phyloP scores from a whole-genome alignment of 768 basidiomycete species.

The Termitomyces sp. region DNA sequence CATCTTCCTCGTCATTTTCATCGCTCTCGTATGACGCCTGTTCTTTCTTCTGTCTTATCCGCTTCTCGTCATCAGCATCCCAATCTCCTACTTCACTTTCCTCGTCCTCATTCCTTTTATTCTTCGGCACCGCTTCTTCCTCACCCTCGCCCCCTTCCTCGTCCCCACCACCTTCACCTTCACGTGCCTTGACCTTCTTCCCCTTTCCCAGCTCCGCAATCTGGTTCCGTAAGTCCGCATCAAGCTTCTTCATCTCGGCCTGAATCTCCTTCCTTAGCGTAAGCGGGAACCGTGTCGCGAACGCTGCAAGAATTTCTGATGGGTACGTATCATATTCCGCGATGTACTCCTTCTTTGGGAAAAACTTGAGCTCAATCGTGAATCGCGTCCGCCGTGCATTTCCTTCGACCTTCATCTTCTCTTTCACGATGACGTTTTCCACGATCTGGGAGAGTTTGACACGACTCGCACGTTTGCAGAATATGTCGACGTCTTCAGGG shows the following conservation, averaged over 20 bases:
- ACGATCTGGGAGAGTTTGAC: constrained; percentile 86
- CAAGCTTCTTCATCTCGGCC: constrained; percentile 80
- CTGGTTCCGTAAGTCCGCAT: constrained; percentile 72
- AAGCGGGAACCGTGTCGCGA: constrained; percentile 72
- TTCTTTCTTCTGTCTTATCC: constrained; percentile 63
- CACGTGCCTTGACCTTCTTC: constrained; percentile 39
- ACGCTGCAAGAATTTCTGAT: constrained; percentile 64
- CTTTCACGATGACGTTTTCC: constrained; percentile 76
- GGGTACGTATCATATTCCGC: constrained; percentile 77
- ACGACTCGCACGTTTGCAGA: constrained; percentile 86
- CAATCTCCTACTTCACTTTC: constrained; percentile 77
- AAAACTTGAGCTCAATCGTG: constrained; percentile 77
- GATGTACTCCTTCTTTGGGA: constrained; percentile 77
- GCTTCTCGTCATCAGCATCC: constrained; percentile 77
- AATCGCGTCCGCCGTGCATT: constrained; percentile 74
- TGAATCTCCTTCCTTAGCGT: constrained; percentile 82
- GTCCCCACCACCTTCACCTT: constrained; percentile 40
- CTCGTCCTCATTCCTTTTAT: constrained; percentile 48
- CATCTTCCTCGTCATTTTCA: constrained; percentile 46
- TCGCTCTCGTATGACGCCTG: constrained; percentile 75
- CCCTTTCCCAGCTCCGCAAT: constrained; percentile 83
- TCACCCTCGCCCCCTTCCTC: constrained; percentile 49
- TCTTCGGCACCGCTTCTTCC: constrained; percentile 26
- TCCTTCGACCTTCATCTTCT: constrained; percentile 62
- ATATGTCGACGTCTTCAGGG: constrained; percentile 54